Conservation (phyloP, 371 early-diverging fungal genomes). For the Catenaria anguillulae region DNA sequence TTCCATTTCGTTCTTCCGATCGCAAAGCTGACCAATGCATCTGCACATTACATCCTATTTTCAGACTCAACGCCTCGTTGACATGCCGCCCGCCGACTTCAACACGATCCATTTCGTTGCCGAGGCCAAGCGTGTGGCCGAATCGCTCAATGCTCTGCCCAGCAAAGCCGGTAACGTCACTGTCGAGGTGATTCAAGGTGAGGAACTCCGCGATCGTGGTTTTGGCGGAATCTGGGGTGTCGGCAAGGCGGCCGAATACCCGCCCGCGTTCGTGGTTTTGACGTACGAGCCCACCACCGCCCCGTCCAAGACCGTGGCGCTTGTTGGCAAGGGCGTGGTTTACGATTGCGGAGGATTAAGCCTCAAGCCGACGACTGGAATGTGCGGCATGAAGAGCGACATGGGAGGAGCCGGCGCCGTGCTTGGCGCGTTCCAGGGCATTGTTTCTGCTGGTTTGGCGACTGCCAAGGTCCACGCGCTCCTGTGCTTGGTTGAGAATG, state of each 20-base stretch:
- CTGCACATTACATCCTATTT: conserved; percentile 3
- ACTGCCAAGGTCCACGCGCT: conserved; percentile 16
- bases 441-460: conserved; percentile 11
- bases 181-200: conserved; percentile 21
- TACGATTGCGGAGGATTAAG: conserved; percentile 35
- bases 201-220: conserved; percentile 19
- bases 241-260: conserved; percentile 23
- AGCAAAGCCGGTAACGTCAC: conserved; percentile 14
- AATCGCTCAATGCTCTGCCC: conserved; percentile 5
- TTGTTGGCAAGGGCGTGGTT: conserved; percentile 37
- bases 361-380: conserved; percentile 21
- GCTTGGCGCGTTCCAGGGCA: conserved; percentile 23
- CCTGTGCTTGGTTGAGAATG: conserved; percentile 32
- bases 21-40: conserved; percentile 8
- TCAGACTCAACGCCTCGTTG: conserved; percentile 16
- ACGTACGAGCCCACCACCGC: conserved; percentile 16
- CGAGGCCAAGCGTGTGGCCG: conserved; percentile 15
- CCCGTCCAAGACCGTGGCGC: conserved; percentile 19
- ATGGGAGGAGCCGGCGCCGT: conserved; percentile 32
- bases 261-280: conserved; percentile 25
- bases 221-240: conserved; percentile 27
- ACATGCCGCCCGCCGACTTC: conserved; percentile 25
- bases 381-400: conserved; percentile 23
- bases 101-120: conserved; percentile 22
- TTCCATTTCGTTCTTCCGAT: conserved; percentile 12